Evolutionary conservation across 305 asterid genomes (phyloP).

Genomic region (Fraxinus angustifolia): DNA sequence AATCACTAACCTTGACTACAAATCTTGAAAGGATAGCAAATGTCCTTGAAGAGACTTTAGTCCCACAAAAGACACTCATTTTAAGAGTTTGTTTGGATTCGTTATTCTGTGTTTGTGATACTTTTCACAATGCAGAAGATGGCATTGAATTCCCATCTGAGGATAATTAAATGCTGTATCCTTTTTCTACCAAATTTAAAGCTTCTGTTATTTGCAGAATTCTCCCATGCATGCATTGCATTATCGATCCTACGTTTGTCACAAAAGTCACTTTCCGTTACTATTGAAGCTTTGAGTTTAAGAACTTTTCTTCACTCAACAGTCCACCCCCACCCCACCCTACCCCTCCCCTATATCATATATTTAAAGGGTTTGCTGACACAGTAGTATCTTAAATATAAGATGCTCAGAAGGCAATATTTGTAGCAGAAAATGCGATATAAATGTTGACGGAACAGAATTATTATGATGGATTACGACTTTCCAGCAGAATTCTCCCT

Average conservation of each 20-base stretch:
- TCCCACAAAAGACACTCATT: background rate
- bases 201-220: background rate
- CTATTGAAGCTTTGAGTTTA: slow-evolving; percentile 7
- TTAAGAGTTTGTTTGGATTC: slow-evolving; percentile 19
- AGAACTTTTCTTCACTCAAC: background rate
- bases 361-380: background rate
- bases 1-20: background rate
- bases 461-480: background rate
- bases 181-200: background rate
- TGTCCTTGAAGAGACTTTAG: background rate
- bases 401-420: background rate
- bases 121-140: slow-evolving; percentile 9
- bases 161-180: background rate
- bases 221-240: background rate
- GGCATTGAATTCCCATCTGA: slow-evolving; percentile 28
- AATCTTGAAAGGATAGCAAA: background rate
- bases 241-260: slow-evolving; percentile 9
- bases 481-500: slow-evolving; percentile 18
- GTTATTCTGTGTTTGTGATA: slow-evolving; percentile 31
- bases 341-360: background rate
- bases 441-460: background rate
- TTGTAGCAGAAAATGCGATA: background rate
- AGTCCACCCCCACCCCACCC: background rate
- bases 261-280: slow-evolving; percentile 26
- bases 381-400: background rate